phyloP scores from a whole-genome alignment of 345 rosid genomes.

The Balakata baccata region DNA sequence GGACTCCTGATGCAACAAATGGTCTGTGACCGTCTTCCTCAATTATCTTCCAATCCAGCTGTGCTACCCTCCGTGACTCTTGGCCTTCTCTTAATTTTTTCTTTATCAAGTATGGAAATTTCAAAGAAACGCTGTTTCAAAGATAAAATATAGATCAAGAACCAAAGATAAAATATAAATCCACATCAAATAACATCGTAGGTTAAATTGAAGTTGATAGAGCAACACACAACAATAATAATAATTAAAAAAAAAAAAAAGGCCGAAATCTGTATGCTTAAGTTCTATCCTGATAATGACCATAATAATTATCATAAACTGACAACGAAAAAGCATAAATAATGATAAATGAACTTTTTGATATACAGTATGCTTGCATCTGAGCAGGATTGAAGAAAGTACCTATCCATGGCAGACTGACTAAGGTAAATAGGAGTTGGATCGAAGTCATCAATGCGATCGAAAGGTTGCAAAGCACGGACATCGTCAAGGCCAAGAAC shows the following conservation, averaged over 20 bases:
- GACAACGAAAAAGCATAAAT: background rate
- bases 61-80: slow-evolving; percentile 88
- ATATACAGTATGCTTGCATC: background rate
- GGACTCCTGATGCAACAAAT: slow-evolving; percentile 73
- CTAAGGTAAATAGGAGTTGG: slow-evolving; percentile 69
- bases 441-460: slow-evolving; percentile 74
- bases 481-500: slow-evolving; percentile 93
- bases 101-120: slow-evolving; percentile 76
- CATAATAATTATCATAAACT: background rate
- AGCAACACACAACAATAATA: background rate
- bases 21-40: slow-evolving; percentile 74
- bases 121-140: slow-evolving; percentile 56
- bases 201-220: background rate
- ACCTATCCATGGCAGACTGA: slow-evolving; percentile 53
- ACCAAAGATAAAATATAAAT: slow-evolving; percentile 13
- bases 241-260: background rate
- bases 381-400: background rate
- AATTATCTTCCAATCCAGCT: slow-evolving; percentile 83
- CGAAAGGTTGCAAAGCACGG: slow-evolving; percentile 73
- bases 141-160: slow-evolving; percentile 3
- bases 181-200: slow-evolving; percentile 11
- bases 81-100: slow-evolving; percentile 84
- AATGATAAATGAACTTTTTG: background rate
- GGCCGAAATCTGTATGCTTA: background rate
- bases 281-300: background rate